Conservation (phyloP, 352 stramenopile genomes). For the Saprolegnia diclina region DNA sequence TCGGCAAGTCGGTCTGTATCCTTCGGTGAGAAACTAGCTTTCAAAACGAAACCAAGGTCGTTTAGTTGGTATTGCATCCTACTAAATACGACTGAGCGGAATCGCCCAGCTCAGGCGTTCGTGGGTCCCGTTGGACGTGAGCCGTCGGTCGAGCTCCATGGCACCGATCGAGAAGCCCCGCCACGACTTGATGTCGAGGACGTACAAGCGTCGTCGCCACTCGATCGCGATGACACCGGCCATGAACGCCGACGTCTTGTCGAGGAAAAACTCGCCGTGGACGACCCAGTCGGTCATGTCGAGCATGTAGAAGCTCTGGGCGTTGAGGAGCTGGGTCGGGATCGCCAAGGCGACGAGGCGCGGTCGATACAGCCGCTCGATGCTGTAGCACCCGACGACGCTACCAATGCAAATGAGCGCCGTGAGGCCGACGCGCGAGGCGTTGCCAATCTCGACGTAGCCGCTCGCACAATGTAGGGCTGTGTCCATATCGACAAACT, state of each 20-base stretch:
- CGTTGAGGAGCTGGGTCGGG: neutral
- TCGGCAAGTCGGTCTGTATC: no score
- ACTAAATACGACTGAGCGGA: neutral
- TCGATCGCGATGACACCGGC: slow-evolving; percentile 1
- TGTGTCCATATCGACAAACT: neutral
- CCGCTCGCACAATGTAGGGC: neutral
- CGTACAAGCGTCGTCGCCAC: neutral
- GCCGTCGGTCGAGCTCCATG: neutral
- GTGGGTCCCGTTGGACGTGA: neutral
- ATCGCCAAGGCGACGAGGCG: neutral
- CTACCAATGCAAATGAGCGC: neutral
- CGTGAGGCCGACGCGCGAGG: neutral
- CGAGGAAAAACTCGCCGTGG: slow-evolving; percentile 4
- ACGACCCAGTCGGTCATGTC: neutral
- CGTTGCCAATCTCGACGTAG: neutral
- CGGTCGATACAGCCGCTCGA: neutral
- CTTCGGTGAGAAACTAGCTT: no score
- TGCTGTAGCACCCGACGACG: neutral
- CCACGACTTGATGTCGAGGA: slow-evolving; percentile 26
- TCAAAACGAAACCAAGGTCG: no score
- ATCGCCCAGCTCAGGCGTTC: neutral
- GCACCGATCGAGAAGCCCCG: neutral
- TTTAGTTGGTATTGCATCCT: no score
- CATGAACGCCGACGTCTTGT: slow-evolving; percentile 26
- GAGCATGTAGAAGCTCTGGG: neutral